Evolutionary conservation across 2,329 filamentous ascomycete species (phyloP).

Genomic region (Arthrobotrys sphaeroides): DNA sequence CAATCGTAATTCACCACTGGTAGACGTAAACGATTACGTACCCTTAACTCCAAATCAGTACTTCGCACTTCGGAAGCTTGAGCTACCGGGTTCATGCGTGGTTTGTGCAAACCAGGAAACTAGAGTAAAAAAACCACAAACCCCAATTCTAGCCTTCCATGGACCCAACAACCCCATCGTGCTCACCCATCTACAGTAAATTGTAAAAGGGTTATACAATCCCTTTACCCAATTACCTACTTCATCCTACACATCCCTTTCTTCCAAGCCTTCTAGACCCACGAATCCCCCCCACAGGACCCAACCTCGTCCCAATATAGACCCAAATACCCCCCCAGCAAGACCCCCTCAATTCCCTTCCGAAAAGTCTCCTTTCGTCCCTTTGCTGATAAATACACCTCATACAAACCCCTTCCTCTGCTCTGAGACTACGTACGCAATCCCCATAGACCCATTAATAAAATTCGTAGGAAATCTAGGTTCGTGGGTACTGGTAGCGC

Average conservation of each 20-base stretch:
- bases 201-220: constrained; percentile 8
- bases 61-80: constrained; percentile 40
- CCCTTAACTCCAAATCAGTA: background rate
- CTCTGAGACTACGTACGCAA: constrained; percentile 26
- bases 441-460: background rate
- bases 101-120: background rate
- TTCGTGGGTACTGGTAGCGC: no score
- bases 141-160: no score
- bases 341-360: constrained; percentile 16
- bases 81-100: background rate
- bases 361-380: constrained; percentile 54
- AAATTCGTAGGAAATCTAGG: background rate
- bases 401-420: background rate
- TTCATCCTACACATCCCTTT: no score
- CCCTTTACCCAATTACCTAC: background rate
- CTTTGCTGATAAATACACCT: constrained; percentile 51
- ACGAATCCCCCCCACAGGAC: no score
- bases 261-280: no score
- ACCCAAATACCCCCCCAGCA: constrained; percentile 27
- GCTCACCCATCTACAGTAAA: no score
- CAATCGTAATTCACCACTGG: background rate
- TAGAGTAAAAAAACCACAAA: background rate
- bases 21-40: background rate
- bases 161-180: no score
- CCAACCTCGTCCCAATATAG: no score